Base-by-base conservation (phyloP, 2,329 filamentous ascomycete genomes). In the Chalaropsis thielavioides region DNA sequence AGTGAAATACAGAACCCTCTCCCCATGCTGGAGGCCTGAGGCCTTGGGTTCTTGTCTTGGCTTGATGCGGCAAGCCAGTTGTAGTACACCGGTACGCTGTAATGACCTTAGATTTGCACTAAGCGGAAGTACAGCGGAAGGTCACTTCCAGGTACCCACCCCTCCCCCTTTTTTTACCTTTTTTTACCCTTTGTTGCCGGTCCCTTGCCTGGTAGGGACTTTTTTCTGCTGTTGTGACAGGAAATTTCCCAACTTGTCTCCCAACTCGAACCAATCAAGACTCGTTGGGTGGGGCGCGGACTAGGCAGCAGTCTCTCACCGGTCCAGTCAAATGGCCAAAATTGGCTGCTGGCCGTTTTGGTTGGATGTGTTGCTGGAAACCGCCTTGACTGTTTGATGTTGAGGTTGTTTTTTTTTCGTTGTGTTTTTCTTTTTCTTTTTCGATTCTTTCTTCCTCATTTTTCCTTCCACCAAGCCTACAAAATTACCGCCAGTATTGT, bases 271-370 rank as follows among this genome's bases (percentile, higher is more conserved):
- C 63, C 63, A 64, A 64, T 64, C 24, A 61, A 15, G 31, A 24
- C 8, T 7, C n/a, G 5, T n/a, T 4, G 27, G 40, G 63, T 64
- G 63, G 63, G 54, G 54, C 63, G 6, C 13, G 19, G 7, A 31
- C 63, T 64, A 64, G 63, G 63, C 63, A 64, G 63, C 63, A 64
- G 63, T 40, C 63, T 38, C 22, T 64, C 41, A 60, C 54, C 54
- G 51, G 63, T 59, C 63, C 40, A 63, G 63, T 49, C 41, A 58
- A 61, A 64, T 59, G 35, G 63, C 19, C 13, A 35, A 56, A 56
- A 24, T 31, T 58, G 54, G 54, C 54, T 38, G 31, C 27, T 35
- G n/a, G 54, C 27, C 15, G 15, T 27, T 54, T 41, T 24, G 44
- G 15, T 11, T 5, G 0, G 44, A 22, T 5, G 19, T 7, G 10